Base-by-base conservation (phyloP, 2,329 filamentous ascomycete species). In the Colletotrichum orchidophilum region DNA sequence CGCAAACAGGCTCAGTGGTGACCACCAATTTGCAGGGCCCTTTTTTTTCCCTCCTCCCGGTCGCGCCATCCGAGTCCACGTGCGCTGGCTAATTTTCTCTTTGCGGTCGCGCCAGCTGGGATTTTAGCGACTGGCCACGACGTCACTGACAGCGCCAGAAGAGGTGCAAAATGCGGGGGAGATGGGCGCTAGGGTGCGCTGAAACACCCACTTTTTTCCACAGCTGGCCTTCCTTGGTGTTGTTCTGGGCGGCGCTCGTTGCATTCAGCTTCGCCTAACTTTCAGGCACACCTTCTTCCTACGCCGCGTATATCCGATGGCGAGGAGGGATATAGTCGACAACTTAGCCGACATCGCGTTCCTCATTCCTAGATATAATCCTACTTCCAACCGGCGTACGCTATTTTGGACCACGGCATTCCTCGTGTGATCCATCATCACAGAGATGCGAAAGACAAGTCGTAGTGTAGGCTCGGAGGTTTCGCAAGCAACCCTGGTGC, bases 91-190 rank as follows among this genome's bases (percentile, higher is more conserved):
- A 52, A 58, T 59, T 63, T 68, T 55, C 63, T 62, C 29, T 35
- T 60, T 24, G 55, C n/a, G 29, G 54, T 18, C n/a, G 29, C 53
- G 60, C 66, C 58, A 52, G 64, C 57, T 42, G 24, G 31, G 46
- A 33, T 50, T 62, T 71, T 71, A 58, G 68, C 52, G 63, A 67
- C 52, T 33, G 60, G 29, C 5, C 35, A 53, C 68, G 68, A 71
- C 64, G 68, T 71, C 68, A 71, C 54, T 15, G 29, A 55, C 12
- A 13, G 21, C 46, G 53, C 66, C 62, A 63, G 33, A 58, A 71
- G 64, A 62, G 46, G 69, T 59, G 26, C 58, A 71, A 68, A 71
- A 68, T 69, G 64, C 69, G 69, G 69, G 69, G 69, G 69, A 71
- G 35, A 31, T 18, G 27, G 39, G 52, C 64, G 63, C 69, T 49